These are phyloP conservation scores for Tuber calosporum DNA, from an alignment of 495 filamentous ascomycete species.

Conservation along the genomic window DNA sequence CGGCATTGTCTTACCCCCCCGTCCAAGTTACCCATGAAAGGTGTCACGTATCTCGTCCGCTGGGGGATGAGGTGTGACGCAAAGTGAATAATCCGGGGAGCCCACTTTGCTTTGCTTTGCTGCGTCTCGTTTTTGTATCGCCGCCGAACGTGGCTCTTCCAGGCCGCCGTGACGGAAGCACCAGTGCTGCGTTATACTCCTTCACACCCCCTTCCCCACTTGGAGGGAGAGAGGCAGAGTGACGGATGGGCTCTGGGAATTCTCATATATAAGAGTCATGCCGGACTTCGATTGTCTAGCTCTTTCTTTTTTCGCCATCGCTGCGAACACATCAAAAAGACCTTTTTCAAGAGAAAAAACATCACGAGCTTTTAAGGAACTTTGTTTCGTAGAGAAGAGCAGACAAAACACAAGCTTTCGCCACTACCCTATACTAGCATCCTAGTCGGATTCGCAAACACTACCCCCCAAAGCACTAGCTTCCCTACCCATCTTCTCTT, in stretches of 20 bases:
- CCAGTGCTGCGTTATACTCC: background rate
- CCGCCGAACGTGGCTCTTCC: background rate
- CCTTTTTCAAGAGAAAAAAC: background rate
- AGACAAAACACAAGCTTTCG: background rate
- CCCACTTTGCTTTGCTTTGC: background rate
- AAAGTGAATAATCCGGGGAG: background rate
- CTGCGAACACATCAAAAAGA: background rate
- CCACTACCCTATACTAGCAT: background rate
- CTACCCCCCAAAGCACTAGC: background rate
- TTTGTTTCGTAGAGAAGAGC: background rate
- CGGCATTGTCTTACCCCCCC: background rate
- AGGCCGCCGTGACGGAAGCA: background rate
- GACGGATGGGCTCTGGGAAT: background rate
- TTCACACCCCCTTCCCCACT: background rate
- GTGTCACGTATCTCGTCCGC: constrained; percentile 1
- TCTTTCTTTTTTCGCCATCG: constrained; percentile 4
- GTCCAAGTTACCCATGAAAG: background rate
- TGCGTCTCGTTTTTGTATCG: background rate
- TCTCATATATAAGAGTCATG: constrained; percentile 5
- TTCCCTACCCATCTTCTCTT: background rate
- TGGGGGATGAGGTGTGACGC: background rate
- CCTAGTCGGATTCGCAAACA: background rate
- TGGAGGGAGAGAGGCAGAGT: background rate
- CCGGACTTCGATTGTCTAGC: background rate
- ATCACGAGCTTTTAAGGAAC: background rate